Conservation (phyloP, 768 basidiomycete genomes). For the Amanita pallidorosea region DNA sequence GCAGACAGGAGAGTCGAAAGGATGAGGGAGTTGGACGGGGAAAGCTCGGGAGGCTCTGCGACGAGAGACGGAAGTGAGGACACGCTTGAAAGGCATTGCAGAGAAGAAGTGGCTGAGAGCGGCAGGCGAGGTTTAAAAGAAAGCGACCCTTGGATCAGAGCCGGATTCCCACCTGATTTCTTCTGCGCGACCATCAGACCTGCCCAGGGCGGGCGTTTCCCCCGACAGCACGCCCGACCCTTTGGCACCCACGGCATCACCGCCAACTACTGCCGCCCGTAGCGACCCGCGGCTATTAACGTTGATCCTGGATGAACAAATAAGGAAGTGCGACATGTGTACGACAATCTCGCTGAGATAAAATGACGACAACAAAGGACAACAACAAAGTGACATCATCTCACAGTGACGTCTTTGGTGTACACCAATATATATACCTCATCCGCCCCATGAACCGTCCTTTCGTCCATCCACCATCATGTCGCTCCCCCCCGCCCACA, state of each 20-base stretch:
- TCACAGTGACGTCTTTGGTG: conserved; percentile 1
- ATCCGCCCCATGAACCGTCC: not conserved
- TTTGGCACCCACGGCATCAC: no score
- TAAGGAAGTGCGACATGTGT: no score
- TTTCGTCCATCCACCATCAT: conserved; percentile 22
- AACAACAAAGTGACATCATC: not conserved
- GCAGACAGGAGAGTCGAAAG: not conserved
- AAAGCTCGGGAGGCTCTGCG: not conserved
- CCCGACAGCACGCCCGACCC: no score
- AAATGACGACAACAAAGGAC: no score
- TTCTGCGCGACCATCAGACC: no score
- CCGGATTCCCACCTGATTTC: not conserved
- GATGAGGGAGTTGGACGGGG: not conserved
- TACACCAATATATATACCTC: not conserved
- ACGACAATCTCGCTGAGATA: no score
- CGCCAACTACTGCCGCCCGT: no score
- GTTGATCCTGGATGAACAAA: no score
- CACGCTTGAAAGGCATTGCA: not conserved
- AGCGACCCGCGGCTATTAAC: no score
- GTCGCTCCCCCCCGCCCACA: conserved; percentile 55
- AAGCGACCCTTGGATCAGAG: not conserved
- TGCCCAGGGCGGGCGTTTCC: no score
- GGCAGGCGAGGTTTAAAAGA: not conserved
- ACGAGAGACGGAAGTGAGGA: not conserved
- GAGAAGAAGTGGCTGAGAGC: not conserved